Conservation (phyloP, 768 basidiomycete species). For the Leucosporidium scottii region DNA sequence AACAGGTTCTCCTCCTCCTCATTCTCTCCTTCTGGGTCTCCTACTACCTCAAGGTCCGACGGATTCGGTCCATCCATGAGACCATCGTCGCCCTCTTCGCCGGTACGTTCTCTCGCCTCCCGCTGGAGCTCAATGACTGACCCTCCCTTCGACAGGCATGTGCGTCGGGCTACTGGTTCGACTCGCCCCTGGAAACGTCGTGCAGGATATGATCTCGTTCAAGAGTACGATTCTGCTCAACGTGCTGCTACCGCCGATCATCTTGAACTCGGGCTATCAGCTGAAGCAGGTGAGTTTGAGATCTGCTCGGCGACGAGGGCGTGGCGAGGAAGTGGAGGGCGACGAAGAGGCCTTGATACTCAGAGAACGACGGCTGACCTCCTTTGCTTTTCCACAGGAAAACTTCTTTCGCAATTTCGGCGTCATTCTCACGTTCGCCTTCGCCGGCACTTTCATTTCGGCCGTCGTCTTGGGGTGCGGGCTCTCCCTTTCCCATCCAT, state of each 20-base stretch:
- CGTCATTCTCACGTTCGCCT: conserved; percentile 77
- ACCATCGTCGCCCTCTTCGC: conserved; percentile 91
- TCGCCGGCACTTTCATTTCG: conserved; percentile 90
- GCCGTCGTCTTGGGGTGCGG: conserved; percentile 90
- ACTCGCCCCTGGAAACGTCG: conserved; percentile 84
- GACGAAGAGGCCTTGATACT: no score
- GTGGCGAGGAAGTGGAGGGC: no score
- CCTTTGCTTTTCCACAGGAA: conserved; percentile 52
- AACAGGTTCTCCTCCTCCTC: conserved; percentile 58
- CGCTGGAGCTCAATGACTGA: neutral
- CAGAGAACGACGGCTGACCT: neutral
- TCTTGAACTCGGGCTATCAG: conserved; percentile 94
- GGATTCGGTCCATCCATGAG: conserved; percentile 91
- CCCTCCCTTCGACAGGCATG: conserved; percentile 53
- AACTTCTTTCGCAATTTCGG: conserved; percentile 99
- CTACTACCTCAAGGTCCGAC: conserved; percentile 95
- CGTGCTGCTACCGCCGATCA: conserved; percentile 93
- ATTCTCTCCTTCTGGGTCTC: conserved; percentile 91
- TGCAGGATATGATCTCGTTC: conserved; percentile 80
- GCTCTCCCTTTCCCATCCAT: neutral
- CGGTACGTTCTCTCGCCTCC: conserved; percentile 41
- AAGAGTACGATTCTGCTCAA: conserved; percentile 92
- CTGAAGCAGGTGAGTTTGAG: conserved; percentile 84
- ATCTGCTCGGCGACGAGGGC: no score
- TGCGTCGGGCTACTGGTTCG: conserved; percentile 85